These are phyloP conservation scores for Rubus parviflorus DNA, from an alignment of 306 rosid genomes.

Conservation along the genomic window DNA sequence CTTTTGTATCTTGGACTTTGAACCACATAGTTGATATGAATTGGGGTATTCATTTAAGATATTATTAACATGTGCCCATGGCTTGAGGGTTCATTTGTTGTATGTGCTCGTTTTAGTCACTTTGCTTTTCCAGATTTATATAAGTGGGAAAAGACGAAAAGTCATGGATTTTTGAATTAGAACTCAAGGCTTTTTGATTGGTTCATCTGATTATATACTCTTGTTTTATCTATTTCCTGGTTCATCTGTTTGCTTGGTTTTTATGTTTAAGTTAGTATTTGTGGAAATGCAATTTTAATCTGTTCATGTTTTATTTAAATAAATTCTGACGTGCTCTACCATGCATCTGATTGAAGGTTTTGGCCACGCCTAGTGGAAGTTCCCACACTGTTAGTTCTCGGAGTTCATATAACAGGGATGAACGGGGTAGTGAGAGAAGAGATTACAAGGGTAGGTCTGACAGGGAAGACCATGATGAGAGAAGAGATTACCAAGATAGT, in stretches of 20 bases:
- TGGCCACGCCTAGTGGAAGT: constrained; percentile 42
- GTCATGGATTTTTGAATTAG: constrained; percentile 4
- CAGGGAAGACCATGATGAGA: constrained; percentile 50
- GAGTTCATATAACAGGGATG: constrained; percentile 57
- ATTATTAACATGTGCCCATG: neutral
- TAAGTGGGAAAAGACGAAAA: neutral
- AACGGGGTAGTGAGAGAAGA: constrained; percentile 43
- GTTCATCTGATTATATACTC: constrained; percentile 6
- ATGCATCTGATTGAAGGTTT: constrained; percentile 47
- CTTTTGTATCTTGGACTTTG: neutral
- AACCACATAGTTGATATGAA: neutral
- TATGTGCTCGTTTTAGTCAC: neutral
- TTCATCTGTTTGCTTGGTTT: neutral
- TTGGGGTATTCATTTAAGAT: neutral
- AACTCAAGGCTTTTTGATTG: constrained; percentile 2
- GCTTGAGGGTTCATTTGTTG: neutral
- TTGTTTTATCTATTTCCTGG: neutral
- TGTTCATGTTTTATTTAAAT: constrained; percentile 9
- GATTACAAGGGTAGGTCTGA: constrained; percentile 45
- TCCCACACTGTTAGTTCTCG: constrained; percentile 29
- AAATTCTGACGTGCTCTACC: constrained; percentile 21
- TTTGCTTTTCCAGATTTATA: neutral
- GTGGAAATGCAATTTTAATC: neutral
- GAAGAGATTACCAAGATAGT: constrained; percentile 52
- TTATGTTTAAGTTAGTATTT: neutral